Conservation (phyloP, 2,329 filamentous ascomycete genomes). For the Aspergillus texensis region DNA sequence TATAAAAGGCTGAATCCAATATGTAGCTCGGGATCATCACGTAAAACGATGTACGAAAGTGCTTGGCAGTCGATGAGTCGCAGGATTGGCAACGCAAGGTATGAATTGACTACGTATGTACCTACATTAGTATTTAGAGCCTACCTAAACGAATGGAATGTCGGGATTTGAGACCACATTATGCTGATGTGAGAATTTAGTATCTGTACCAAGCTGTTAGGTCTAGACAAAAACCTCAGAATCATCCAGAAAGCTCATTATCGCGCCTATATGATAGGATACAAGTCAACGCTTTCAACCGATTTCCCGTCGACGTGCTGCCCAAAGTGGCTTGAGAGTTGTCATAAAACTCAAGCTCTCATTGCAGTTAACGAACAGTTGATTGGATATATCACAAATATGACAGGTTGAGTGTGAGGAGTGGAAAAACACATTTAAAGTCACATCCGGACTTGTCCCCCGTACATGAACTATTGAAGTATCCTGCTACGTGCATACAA, state of each 20-base stretch:
- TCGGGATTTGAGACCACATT: neutral
- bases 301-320: neutral
- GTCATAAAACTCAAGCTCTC: neutral
- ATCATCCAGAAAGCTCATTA: neutral
- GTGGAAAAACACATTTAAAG: neutral
- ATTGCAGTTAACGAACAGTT: neutral
- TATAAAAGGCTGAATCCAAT: too few species aligned
- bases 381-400: neutral
- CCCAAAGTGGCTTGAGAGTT: neutral
- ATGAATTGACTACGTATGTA: too few species aligned
- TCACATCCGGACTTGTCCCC: neutral
- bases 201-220: neutral
- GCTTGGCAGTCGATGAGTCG: too few species aligned
- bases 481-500: neutral
- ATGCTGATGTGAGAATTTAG: neutral
- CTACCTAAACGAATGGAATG: neutral
- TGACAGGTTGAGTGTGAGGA: neutral
- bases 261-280: neutral
- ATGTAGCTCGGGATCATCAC: too few species aligned
- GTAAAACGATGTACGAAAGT: too few species aligned
- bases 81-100: too few species aligned
- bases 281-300: neutral
- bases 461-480: neutral
- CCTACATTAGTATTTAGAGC: neutral
- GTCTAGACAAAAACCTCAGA: neutral